Percentiles rank a stretch among this genome's conserved stretches.
phyloP scores from a whole-genome alignment of 1,284 basidiomycete genomes.

The Meira nashicola region DNA sequence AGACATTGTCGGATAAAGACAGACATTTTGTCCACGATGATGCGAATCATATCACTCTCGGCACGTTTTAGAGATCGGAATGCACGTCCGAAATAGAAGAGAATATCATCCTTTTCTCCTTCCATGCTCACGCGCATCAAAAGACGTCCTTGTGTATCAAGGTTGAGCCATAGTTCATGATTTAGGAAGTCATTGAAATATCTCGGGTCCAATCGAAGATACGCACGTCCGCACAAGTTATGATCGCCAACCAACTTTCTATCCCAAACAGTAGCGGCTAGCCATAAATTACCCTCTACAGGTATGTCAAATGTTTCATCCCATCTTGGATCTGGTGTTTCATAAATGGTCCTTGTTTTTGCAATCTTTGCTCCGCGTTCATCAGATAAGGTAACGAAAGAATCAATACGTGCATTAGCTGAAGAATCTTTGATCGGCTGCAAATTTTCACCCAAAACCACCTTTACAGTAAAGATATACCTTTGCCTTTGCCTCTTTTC shows the following conservation, averaged over 20 bases:
- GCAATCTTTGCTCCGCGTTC: conserved; percentile 82
- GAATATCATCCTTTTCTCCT: conserved; percentile 94
- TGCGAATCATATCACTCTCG: conserved; percentile 90
- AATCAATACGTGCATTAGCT: conserved; percentile 59
- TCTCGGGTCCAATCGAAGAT: conserved; percentile 82
- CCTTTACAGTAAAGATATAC: conserved; percentile 89
- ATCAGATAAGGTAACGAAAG: conserved; percentile 90
- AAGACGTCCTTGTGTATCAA: conserved; percentile 74
- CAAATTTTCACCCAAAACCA: conserved; percentile 61
- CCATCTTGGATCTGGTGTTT: conserved; percentile 84
- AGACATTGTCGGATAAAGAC: conserved; percentile 87
- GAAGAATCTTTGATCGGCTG: conserved; percentile 33
- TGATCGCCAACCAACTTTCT: conserved; percentile 66
- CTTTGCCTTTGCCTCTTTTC: conserved; percentile 24
- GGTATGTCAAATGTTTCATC: conserved; percentile 95
- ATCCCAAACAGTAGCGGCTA: conserved; percentile 91
- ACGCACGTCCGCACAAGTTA: conserved; percentile 83
- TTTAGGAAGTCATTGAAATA: conserved; percentile 83
- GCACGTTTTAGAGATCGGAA: conserved; percentile 91
- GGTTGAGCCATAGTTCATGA: conserved; percentile 85
- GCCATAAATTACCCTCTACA: conserved; percentile 74
- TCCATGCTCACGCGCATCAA: conserved; percentile 92
- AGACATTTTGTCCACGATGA: conserved; percentile 97
- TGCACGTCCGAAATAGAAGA: conserved; percentile 93
- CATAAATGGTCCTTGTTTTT: conserved; percentile 93